Percentiles rank a stretch among this genome's conserved stretches.
Conservation (phyloP, 1,139 yeast species). For the Yamadazyma mexicana region DNA sequence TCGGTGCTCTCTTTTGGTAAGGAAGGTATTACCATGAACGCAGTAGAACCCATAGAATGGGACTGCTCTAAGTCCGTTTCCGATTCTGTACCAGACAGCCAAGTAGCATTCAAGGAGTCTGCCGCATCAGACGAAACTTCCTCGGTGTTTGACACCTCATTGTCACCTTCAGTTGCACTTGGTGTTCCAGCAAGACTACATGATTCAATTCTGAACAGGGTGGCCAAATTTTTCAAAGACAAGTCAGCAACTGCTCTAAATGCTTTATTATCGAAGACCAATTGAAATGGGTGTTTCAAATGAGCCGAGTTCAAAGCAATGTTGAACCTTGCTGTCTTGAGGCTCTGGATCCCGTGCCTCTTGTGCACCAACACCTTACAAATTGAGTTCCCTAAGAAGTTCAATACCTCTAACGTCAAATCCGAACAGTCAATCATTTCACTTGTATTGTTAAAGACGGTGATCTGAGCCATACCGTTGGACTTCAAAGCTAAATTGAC, state of each 20-base stretch:
- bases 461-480: conserved; percentile 31
- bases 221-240: conserved; percentile 26
- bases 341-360: conserved; percentile 34
- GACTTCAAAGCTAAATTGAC: conserved; percentile 33
- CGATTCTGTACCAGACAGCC: conserved; percentile 5
- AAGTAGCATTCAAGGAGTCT: too few relatives aligned
- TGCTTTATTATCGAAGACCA: conserved; percentile 25
- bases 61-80: conserved; percentile 5
- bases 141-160: neutral
- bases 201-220: conserved; percentile 15
- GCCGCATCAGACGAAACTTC: too few relatives aligned
- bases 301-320: conserved; percentile 33
- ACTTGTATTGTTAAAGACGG: conserved; percentile 30
- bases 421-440: conserved; percentile 31
- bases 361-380: conserved; percentile 30
- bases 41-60: conserved; percentile 21
- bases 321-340: conserved; percentile 34
- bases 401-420: conserved; percentile 30
- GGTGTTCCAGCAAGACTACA: too few relatives aligned
- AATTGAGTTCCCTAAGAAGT: conserved; percentile 29
- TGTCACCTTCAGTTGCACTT: neutral
- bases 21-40: conserved; percentile 36
- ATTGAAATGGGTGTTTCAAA: conserved; percentile 35
- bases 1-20: conserved; percentile 31
- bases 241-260: conserved; percentile 23